Evolutionary conservation across 139 green algal genomes (phyloP).

Genomic region (Bryopsis sp.): DNA sequence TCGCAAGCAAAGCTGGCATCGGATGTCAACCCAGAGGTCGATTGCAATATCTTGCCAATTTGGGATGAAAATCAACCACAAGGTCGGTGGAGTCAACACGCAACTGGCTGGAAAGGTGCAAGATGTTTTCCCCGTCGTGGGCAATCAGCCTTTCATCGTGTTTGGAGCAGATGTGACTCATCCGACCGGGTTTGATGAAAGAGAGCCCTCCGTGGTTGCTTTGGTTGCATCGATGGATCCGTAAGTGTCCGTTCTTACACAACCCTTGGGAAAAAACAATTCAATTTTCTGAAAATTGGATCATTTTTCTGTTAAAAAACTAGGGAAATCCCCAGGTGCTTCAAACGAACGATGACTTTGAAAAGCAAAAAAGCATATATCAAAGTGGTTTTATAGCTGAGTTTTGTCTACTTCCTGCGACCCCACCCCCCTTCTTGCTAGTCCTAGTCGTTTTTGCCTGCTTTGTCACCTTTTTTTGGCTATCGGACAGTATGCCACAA

Average conservation of each 20-base stretch:
- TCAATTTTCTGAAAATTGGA: too few species aligned
- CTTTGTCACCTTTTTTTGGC: background rate
- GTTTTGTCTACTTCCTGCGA: too few species aligned
- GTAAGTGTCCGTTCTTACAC: background rate
- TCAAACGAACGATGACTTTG: too few species aligned
- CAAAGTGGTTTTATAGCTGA: too few species aligned
- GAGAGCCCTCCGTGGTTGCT: background rate
- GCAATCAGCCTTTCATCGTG: conserved; percentile 47
- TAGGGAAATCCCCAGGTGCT: too few species aligned
- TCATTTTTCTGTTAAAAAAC: too few species aligned
- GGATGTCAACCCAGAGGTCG: background rate
- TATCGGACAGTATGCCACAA: conserved; percentile 4
- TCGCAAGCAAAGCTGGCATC: conserved; percentile 7
- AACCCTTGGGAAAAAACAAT: too few species aligned
- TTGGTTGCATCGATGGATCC: conserved; percentile 1
- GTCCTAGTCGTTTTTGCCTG: background rate
- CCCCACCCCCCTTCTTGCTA: background rate
- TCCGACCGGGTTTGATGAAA: conserved; percentile 22
- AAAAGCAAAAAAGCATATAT: too few species aligned
- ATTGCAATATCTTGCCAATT: conserved; percentile 2
- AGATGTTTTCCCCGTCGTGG: conserved; percentile 3
- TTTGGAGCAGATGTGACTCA: conserved; percentile 57
- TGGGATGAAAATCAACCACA: conserved; percentile 20
- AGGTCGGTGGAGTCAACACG: conserved; percentile 14
- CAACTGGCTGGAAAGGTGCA: background rate